phyloP scores from a whole-genome alignment of 345 rosid genomes.

The Odontarrhena argentea region DNA sequence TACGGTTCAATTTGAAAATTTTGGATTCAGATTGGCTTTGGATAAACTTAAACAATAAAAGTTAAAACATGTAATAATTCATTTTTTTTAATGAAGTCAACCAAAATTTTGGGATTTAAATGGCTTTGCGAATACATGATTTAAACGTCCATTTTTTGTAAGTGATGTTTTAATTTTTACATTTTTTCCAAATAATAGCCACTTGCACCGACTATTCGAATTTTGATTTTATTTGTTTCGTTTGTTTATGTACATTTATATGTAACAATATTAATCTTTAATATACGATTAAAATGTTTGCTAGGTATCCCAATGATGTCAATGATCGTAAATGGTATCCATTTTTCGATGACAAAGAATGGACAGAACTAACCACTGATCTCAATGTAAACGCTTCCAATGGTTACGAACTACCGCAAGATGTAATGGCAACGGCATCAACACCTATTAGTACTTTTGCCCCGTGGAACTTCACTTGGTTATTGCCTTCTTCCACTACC shows the following conservation, averaged over 20 bases:
- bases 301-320: constrained; percentile 37
- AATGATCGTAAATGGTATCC: constrained; percentile 41
- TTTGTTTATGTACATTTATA: neutral
- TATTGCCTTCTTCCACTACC: neutral
- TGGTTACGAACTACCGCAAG: constrained; percentile 21
- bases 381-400: constrained; percentile 18
- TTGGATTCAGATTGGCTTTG: neutral
- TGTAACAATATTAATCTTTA: neutral
- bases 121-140: too few species aligned
- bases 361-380: constrained; percentile 35
- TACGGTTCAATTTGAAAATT: neutral
- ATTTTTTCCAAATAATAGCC: neutral
- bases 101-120: too few species aligned
- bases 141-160: neutral
- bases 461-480: constrained; percentile 31
- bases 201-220: neutral
- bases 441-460: constrained; percentile 31
- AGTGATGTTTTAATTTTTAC: too few species aligned
- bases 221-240: neutral
- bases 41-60: too few species aligned
- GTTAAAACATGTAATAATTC: too few species aligned
- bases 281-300: neutral
- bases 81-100: too few species aligned
- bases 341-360: neutral
- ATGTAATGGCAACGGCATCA: constrained; percentile 37